Conservation (phyloP, 2,329 filamentous ascomycete genomes). For the Lithohypha guttulata region DNA sequence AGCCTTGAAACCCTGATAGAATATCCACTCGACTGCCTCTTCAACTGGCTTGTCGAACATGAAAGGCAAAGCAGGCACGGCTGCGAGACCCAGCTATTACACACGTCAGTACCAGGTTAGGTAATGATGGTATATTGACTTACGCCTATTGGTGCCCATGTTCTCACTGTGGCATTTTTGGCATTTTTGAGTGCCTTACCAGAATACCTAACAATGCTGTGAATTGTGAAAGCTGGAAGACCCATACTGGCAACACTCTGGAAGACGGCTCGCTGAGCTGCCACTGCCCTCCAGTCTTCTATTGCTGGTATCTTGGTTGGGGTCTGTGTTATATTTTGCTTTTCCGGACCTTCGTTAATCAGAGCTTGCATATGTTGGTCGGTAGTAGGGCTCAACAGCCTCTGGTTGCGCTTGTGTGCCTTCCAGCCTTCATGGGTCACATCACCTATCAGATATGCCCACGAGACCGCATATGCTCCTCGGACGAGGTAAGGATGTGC, state of each 20-base stretch:
- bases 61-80: slow-evolving; percentile 26
- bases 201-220: slow-evolving; percentile 82
- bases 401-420: slow-evolving; percentile 78
- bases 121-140: too few relatives aligned
- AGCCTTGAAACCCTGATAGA: slow-evolving; percentile 68
- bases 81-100: slow-evolving; percentile 46
- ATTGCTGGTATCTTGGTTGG: slow-evolving; percentile 54
- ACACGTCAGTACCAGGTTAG: background rate
- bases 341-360: background rate
- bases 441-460: slow-evolving; percentile 85
- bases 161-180: slow-evolving; percentile 65
- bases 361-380: slow-evolving; percentile 25
- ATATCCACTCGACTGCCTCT: slow-evolving; percentile 77
- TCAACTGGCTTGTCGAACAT: slow-evolving; percentile 69
- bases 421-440: slow-evolving; percentile 92
- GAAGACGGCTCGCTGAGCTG: slow-evolving; percentile 83
- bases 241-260: slow-evolving; percentile 90
- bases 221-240: slow-evolving; percentile 84
- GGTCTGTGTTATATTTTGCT: background rate
- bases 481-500: slow-evolving; percentile 76
- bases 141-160: slow-evolving; percentile 84
- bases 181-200: slow-evolving; percentile 72
- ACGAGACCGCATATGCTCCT: slow-evolving; percentile 78
- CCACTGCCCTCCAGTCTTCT: slow-evolving; percentile 83
- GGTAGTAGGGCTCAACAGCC: slow-evolving; percentile 56